These are phyloP conservation scores for Phlyctochytrium planicorne DNA, from an alignment of 192 early-diverging fungal genomes.

Conservation along the genomic window DNA sequence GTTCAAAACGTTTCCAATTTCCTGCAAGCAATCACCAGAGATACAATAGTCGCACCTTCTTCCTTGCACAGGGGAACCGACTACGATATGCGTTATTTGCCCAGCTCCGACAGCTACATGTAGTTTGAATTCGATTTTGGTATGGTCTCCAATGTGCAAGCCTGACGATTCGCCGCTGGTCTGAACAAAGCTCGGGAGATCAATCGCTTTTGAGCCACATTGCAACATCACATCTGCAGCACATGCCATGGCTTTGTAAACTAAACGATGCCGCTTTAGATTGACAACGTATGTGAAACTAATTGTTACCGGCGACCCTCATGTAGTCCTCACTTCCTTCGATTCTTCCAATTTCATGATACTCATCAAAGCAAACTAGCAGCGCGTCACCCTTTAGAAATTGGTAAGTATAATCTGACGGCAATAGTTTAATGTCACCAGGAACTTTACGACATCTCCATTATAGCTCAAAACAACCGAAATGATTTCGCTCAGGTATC, in stretches of 20 bases:
- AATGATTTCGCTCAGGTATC: slow-evolving; percentile 31
- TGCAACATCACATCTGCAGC: not conserved
- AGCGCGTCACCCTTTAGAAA: slow-evolving; percentile 12
- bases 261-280: not conserved
- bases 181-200: too few relatives aligned
- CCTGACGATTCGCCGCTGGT: not conserved
- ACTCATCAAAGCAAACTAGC: slow-evolving; percentile 23
- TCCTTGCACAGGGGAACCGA: slow-evolving; percentile 15
- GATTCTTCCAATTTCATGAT: too few relatives aligned
- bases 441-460: slow-evolving; percentile 32
- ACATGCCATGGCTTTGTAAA: not conserved
- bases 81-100: slow-evolving; percentile 17
- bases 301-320: too few relatives aligned
- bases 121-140: slow-evolving; percentile 10
- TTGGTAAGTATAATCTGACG: not conserved
- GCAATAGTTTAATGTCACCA: not conserved
- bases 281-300: too few relatives aligned
- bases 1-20: slow-evolving; percentile 21
- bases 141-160: not conserved
- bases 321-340: too few relatives aligned
- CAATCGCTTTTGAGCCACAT: not conserved
- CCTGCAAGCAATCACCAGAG: slow-evolving; percentile 22
- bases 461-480: slow-evolving; percentile 23
- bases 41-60: slow-evolving; percentile 26
- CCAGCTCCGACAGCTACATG: slow-evolving; percentile 23